Evolutionary conservation across 2,329 filamentous ascomycete species (phyloP), one percentile per base, ranked within the genome.

Genomic region (Fusarium sp.): DNA sequence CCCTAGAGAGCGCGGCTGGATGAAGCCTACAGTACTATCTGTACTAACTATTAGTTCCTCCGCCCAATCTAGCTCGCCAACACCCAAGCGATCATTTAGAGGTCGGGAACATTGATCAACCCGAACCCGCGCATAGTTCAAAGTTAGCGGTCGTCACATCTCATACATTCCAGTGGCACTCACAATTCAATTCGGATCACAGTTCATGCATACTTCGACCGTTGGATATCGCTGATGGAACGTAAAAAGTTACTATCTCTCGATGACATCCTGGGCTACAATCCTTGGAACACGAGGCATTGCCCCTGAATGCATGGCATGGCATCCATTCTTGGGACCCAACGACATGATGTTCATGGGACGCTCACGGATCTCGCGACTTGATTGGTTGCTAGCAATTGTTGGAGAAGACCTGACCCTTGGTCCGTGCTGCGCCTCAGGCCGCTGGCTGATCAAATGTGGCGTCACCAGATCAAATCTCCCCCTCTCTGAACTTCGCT

Each of bases 381-480:
- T 20, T 64, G 48, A 54, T 64, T 64, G 62, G 62, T 20, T 45
- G 35, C 25, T 57, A 27, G 25, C 14, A 20, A 56, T 27, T 18
- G 27, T 6, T 14, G 20, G 34, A 45, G 27, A 41, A 37, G 39
- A 60, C 57, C 11, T 45, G 35, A 23, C 25, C 23, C 48, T n/a
- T 70, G 56, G 62, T 30, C 45, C 37, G 56, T 72, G 74, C 76
- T 70, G 76, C 76, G 76, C 76, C 76, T 76, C 76, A 71, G 25
- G n/a, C 52, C 32, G 52, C 20, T 50, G 60, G 61, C 76, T 73
- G 70, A 75, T 73, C 70, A 58, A 69, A 72, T 78, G 76, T 77
- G 76, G 76, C 76, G 76, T 70, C 64, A 60, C 48, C 54, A 65
- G 65, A 58, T 70, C 20, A 64, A 62, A 73, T 76, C 74, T 77